These are phyloP conservation scores for Ettlia oleoabundans DNA, from an alignment of 139 green algal genomes.

Conservation along the genomic window DNA sequence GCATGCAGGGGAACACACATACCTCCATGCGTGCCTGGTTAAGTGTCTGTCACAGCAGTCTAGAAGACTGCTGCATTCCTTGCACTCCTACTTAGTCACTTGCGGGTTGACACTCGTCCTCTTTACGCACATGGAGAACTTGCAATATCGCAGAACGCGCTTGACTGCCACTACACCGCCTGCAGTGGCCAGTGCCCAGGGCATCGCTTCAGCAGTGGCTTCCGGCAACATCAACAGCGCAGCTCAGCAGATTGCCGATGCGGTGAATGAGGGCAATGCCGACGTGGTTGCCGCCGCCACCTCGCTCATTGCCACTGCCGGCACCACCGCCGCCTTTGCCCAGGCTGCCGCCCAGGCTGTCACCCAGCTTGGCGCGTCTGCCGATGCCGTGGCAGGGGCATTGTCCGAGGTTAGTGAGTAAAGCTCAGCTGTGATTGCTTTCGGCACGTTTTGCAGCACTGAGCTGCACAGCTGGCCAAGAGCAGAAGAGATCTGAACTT, in stretches of 20 bases:
- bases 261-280: background rate
- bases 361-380: conserved; percentile 2
- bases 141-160: no score
- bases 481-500: no score
- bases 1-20: no score
- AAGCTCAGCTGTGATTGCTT: no score
- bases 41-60: no score
- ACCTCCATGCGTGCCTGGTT: no score
- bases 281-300: conserved; percentile 18
- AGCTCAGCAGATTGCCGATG: conserved; percentile 7
- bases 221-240: conserved; percentile 2
- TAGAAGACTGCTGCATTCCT: no score
- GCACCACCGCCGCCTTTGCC: background rate
- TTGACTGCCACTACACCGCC: background rate
- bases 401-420: background rate
- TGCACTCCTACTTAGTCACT: no score
- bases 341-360: conserved; percentile 8
- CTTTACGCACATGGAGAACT: no score
- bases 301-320: background rate
- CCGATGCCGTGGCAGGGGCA: background rate
- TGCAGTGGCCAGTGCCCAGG: background rate
- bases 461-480: background rate
- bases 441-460: no score
- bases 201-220: background rate
- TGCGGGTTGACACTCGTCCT: no score